phyloP scores from a whole-genome alignment of 2,329 filamentous ascomycete species.

The Hymenoscyphus infarciens region DNA sequence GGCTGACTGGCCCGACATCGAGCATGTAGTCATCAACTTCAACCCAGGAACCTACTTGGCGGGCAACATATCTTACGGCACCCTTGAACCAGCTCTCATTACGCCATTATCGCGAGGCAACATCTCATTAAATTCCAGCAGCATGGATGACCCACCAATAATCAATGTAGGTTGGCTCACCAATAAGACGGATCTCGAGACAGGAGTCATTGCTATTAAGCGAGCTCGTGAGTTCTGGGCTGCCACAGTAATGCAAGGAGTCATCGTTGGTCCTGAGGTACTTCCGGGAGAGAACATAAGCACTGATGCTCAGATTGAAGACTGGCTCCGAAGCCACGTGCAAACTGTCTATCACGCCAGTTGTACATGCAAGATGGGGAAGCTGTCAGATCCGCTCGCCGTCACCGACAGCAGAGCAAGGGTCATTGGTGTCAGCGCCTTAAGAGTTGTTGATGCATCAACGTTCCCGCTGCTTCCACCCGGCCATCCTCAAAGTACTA shows the following conservation, averaged over 20 bases:
- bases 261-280: slow-evolving; percentile 21
- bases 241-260: slow-evolving; percentile 5
- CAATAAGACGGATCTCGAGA: no score
- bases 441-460: slow-evolving; percentile 61
- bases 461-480: slow-evolving; percentile 43
- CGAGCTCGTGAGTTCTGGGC: neutral
- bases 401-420: slow-evolving; percentile 55
- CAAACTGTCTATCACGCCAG: slow-evolving; percentile 46
- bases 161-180: no score
- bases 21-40: no score
- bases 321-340: slow-evolving; percentile 27
- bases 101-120: no score
- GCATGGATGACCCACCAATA: no score
- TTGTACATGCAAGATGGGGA: slow-evolving; percentile 43
- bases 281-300: slow-evolving; percentile 14
- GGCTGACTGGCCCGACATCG: no score
- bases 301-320: slow-evolving; percentile 24
- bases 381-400: slow-evolving; percentile 44
- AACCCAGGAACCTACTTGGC: no score
- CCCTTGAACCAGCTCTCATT: no score
- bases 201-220: no score
- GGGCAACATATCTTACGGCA: no score
- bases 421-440: slow-evolving; percentile 50
- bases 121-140: no score
- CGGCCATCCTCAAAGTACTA: slow-evolving; percentile 7